Conservation (phyloP, 768 basidiomycete genomes). For the Boletales sp. region DNA sequence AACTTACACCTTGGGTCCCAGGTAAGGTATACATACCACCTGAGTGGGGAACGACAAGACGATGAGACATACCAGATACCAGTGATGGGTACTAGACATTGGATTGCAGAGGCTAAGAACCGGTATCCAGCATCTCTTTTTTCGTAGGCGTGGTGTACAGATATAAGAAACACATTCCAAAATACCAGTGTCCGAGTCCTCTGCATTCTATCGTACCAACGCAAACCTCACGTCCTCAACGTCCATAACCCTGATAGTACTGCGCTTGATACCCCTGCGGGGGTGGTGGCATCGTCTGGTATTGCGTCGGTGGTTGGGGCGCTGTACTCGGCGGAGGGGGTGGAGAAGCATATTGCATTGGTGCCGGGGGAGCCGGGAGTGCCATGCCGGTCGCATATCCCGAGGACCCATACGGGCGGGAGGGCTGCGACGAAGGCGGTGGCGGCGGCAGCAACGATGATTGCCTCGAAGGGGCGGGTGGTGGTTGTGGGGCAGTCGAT, state of each 20-base stretch:
- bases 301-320: slow-evolving; percentile 20
- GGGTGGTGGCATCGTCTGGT: slow-evolving; percentile 29
- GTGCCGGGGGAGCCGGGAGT: slow-evolving; percentile 28
- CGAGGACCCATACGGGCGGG: slow-evolving; percentile 16
- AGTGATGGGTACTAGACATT: no score
- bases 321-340: slow-evolving; percentile 11
- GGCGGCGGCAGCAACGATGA: slow-evolving; percentile 16
- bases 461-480: slow-evolving; percentile 24
- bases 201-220: background rate
- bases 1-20: no score
- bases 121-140: no score
- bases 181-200: no score
- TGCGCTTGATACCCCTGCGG: slow-evolving; percentile 28
- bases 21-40: no score
- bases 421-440: slow-evolving; percentile 16
- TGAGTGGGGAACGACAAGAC: no score
- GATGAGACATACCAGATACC: no score
- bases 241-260: slow-evolving; percentile 31
- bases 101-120: no score
- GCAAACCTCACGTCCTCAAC: slow-evolving; percentile 9
- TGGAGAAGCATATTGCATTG: slow-evolving; percentile 23
- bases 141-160: background rate
- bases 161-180: background rate
- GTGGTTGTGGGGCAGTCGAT: slow-evolving; percentile 1
- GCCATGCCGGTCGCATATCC: slow-evolving; percentile 12